Evolutionary conservation across 2,329 filamentous ascomycete species (phyloP).

Genomic region (Zarea fungicola): DNA sequence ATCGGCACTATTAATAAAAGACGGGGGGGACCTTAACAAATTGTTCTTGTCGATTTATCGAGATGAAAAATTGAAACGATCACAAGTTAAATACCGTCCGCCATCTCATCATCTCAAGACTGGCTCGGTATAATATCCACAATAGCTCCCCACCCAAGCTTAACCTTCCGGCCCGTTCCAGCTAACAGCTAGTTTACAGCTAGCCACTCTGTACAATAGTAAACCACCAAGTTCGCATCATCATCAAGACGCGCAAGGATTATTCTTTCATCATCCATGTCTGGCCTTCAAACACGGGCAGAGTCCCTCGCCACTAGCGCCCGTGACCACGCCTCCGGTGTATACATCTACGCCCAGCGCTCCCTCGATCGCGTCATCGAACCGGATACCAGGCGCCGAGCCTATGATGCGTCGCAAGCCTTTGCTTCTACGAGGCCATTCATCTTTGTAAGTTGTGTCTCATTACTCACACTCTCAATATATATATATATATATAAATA

Average conservation of each 20-base stretch:
- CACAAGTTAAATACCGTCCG: no score
- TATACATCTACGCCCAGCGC: conserved; percentile 37
- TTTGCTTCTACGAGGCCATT: conserved; percentile 63
- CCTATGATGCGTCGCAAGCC: conserved; percentile 45
- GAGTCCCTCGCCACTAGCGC: conserved; percentile 20
- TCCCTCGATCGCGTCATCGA: conserved; percentile 50
- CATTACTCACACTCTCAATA: neutral
- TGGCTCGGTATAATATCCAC: no score
- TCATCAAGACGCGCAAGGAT: neutral
- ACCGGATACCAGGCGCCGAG: conserved; percentile 53
- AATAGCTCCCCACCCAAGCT: neutral
- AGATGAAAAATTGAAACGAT: no score
- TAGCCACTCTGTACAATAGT: neutral
- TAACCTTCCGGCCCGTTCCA: neutral
- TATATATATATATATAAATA: no score
- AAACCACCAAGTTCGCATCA: neutral
- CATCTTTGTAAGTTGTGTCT: conserved; percentile 53
- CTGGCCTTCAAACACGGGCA: neutral
- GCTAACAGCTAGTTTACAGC: no score
- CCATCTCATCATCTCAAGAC: no score
- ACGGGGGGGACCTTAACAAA: no score
- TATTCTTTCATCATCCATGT: neutral
- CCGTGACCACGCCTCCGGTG: conserved; percentile 29
- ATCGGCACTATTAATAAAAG: no score
- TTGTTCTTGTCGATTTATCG: no score